Evolutionary conservation across 495 filamentous ascomycete species (phyloP), one percentile per base, ranked within the genome.

Genomic region (Trichoderma gamsii): DNA sequence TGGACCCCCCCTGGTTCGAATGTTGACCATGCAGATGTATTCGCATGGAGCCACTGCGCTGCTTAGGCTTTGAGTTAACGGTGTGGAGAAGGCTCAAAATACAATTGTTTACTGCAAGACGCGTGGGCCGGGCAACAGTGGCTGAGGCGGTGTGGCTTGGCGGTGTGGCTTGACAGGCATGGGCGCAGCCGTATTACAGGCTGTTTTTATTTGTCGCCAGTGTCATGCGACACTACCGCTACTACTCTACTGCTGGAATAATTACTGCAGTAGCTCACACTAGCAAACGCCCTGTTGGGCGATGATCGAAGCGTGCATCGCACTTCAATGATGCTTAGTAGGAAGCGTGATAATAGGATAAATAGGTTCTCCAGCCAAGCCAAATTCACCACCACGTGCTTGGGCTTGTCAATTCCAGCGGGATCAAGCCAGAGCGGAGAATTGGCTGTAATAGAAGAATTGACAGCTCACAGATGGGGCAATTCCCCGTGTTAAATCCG

Each of bases 111-210:
- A 61, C 51, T 56, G 51, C 51, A 61, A 13, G 23, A 61, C 12
- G 12, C 25, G 56, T 61, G 11, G 56, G 56, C 56, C 56, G 25
- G 56, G 56, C 56, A 61, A 61, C 56, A 18, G 56, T 61, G 56
- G 56, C 56, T 61, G 23, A 16, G 12, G 56, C 21, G 51, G 21
- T 61, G 56, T 61, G 56, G 56, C 56, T 61, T 29, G 56, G 2
- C n/a, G 1, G 2, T 38, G 35, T 38, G 29, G 29, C 35, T 9
- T 38, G 35, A 46, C 5, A 23, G n/a, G 21, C 9, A 3, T 61
- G 56, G 51, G 56, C 56, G 56, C 56, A 61, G 56, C 2, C 56
- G 13, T 15, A 6, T n/a, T 49, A 49, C n/a, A 49, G 35, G 7
- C 35, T 38, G 5, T 38, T 7, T 38, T 0, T 12, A 16, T 6